These are phyloP conservation scores for Solanum chmielewskii DNA, from an alignment of 257 asterid species.

Conservation along the genomic window DNA sequence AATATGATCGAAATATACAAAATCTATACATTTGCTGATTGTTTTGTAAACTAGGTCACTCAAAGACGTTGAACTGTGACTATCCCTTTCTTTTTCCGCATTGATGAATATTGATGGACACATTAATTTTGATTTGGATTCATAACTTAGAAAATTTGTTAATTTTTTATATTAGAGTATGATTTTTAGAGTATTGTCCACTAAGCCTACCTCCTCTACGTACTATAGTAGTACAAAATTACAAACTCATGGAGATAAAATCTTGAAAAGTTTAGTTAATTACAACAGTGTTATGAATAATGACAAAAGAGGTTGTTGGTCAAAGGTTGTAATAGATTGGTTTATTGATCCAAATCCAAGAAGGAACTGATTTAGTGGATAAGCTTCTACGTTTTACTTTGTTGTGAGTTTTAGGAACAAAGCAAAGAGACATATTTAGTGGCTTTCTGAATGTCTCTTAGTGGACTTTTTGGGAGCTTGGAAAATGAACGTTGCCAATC, in stretches of 20 bases:
- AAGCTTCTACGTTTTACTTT: neutral
- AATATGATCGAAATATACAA: neutral
- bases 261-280: neutral
- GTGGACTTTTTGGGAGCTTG: slow-evolving; percentile 7
- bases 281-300: neutral
- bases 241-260: neutral
- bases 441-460: neutral
- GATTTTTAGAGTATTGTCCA: neutral
- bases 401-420: slow-evolving; percentile 8
- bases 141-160: neutral
- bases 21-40: neutral
- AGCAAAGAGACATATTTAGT: slow-evolving; percentile 2
- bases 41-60: neutral
- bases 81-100: neutral
- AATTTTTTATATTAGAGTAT: neutral
- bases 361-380: slow-evolving; percentile 9
- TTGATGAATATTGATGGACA: neutral
- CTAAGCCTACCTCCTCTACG: neutral
- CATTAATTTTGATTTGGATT: neutral
- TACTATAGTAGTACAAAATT: neutral
- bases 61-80: neutral
- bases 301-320: slow-evolving; percentile 7
- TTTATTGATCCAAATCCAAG: slow-evolving; percentile 3
- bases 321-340: slow-evolving; percentile 21
- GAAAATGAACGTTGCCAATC: neutral